Evolutionary conservation across 1,139 yeast genomes (phyloP).

Genomic region (Yamadazyma sp.): DNA sequence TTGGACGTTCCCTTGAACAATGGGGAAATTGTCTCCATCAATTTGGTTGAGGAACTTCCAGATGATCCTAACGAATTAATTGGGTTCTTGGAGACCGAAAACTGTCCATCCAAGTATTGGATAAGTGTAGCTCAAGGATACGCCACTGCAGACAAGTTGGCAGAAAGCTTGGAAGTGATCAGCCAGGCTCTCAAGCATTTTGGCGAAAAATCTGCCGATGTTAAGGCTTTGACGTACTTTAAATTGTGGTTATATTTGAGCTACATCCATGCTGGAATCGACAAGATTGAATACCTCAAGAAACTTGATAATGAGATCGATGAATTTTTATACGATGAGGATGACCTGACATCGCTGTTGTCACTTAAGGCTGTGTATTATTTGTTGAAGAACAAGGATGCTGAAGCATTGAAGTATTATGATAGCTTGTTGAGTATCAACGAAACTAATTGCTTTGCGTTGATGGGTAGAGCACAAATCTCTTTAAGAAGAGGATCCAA

Average conservation of each 20-base stretch:
- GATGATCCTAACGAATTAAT: conserved; percentile 86
- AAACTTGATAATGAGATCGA: conserved; percentile 25
- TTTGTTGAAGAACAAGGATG: conserved; percentile 51
- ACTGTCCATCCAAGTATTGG: conserved; percentile 79
- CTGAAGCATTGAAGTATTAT: conserved; percentile 65
- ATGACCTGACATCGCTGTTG: conserved; percentile 37
- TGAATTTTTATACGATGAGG: conserved; percentile 17
- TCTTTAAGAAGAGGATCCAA: conserved; percentile 67
- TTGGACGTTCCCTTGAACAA: conserved; percentile 69
- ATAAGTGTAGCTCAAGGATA: conserved; percentile 80
- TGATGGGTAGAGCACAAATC: conserved; percentile 83
- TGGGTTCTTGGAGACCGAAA: conserved; percentile 74
- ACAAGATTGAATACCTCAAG: conserved; percentile 24
- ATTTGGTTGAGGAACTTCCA: conserved; percentile 71
- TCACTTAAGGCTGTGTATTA: conserved; percentile 60
- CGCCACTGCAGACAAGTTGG: conserved; percentile 56
- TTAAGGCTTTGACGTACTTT: conserved; percentile 24
- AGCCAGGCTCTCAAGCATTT: conserved; percentile 36
- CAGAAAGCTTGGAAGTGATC: conserved; percentile 66
- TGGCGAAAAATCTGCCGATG: conserved; percentile 14
- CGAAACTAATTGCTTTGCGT: conserved; percentile 65
- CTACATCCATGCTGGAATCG: conserved; percentile 25
- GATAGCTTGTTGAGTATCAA: conserved; percentile 14
- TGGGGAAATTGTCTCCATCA: conserved; percentile 72
- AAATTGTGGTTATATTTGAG: conserved; percentile 72